Evolutionary conservation across 345 rosid species (phyloP), one percentile per base, ranked within the genome.

Genomic region (Eucalyptus decipiens): DNA sequence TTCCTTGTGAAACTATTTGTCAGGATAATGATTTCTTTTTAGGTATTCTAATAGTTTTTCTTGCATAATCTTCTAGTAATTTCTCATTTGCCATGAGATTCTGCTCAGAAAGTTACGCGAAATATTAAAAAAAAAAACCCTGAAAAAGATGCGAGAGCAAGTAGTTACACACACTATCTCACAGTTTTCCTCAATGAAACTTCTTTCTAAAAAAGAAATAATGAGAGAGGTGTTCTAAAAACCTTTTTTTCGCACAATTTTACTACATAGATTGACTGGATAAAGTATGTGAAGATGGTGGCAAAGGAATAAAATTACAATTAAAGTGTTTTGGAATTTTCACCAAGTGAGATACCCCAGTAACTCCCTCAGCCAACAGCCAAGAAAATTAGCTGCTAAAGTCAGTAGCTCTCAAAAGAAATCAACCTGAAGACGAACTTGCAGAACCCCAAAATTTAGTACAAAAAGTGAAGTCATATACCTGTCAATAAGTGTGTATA

Each of bases 401-500:
- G 83, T 76, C 42, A 76, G 83, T 21, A 76, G 83, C 14, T 72
- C 83, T 40, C 83, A 3, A 6, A 16, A 43, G 15, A 26, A 88
- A 50, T 19, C 56, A 30, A 54, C 86, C 60, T 85, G 45, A 15
- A 43, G 67, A 67, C 47, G 12, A 11, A 21, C 86, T 88, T 52
- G n/a, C 65, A 76, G 83, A 76, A 76, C 14, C 28, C 83, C 16
- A 37, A 37, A 19, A 58, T 50, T 51, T 37, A 50, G 43, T 67
- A 45, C 23, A 86, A 51, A 37, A 51, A 6, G 15, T 85, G 34
- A 81, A 88, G 47, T 54, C 21, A 89, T 67, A 86, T 90, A 96
- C 99, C 99, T 90, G 99, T 98, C 91, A 98, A 90, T 90, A 98
- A 92, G 94, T 98, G 99, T 85, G 99, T 98, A 87, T 98, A 98